Evolutionary conservation across 805 yeast genomes (phyloP).

Genomic region (Jamesozyma lodderae): DNA sequence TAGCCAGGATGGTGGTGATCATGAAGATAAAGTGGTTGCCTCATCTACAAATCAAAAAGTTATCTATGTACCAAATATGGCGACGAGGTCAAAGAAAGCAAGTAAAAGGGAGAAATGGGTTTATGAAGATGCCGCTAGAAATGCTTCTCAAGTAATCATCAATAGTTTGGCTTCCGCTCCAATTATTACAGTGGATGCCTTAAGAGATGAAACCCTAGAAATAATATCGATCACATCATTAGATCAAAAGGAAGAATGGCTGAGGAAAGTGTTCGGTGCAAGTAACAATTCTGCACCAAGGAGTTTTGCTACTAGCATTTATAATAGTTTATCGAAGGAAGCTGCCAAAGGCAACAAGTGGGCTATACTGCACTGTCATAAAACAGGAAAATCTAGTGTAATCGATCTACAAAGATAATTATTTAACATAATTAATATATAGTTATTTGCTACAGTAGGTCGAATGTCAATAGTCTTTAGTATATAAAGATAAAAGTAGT

Average conservation of each 20-base stretch:
- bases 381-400: slow-evolving; percentile 59
- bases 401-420: slow-evolving; percentile 53
- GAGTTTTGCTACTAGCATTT: slow-evolving; percentile 68
- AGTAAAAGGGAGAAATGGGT: slow-evolving; percentile 72
- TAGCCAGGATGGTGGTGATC: slow-evolving; percentile 22
- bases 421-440: neutral
- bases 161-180: slow-evolving; percentile 57
- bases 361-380: slow-evolving; percentile 73
- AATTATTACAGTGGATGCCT: slow-evolving; percentile 64
- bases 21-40: slow-evolving; percentile 11
- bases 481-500: neutral
- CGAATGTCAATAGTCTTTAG: neutral
- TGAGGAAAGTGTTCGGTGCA: slow-evolving; percentile 68
- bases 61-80: slow-evolving; percentile 64
- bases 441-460: neutral
- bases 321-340: slow-evolving; percentile 65
- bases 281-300: slow-evolving; percentile 71
- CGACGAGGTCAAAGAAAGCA: slow-evolving; percentile 67
- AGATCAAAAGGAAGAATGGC: slow-evolving; percentile 66
- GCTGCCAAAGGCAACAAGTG: slow-evolving; percentile 59
- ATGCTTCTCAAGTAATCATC: slow-evolving; percentile 47
- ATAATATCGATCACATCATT: slow-evolving; percentile 72
- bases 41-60: slow-evolving; percentile 40
- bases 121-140: slow-evolving; percentile 61
- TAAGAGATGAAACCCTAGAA: slow-evolving; percentile 74